phyloP scores from a whole-genome alignment of 2,329 filamentous ascomycete genomes.

The Tolypocladium pustulatum region DNA sequence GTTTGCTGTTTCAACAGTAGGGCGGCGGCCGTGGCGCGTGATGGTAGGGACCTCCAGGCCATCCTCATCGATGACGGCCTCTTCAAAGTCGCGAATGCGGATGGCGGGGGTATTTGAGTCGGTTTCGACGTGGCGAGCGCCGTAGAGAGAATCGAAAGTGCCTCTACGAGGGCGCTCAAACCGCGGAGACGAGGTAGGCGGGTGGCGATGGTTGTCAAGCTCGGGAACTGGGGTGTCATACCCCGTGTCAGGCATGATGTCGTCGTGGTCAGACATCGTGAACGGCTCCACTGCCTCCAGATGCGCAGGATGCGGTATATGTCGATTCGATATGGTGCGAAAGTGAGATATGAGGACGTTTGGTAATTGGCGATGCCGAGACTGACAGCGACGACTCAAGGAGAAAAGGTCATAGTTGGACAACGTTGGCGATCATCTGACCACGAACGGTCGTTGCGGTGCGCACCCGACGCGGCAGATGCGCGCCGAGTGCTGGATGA shows the following conservation, averaged over 20 bases:
- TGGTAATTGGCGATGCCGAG: neutral
- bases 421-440: constrained; percentile 4
- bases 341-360: constrained; percentile 2
- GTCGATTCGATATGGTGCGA: too few species aligned
- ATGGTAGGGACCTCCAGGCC: constrained; percentile 42
- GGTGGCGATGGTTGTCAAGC: constrained; percentile 78
- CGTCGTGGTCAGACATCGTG: constrained; percentile 58
- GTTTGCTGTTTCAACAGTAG: constrained; percentile 43
- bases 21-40: constrained; percentile 37
- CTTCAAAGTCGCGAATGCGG: constrained; percentile 70
- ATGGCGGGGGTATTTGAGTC: constrained; percentile 26
- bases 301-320: neutral
- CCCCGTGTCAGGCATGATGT: constrained; percentile 46
- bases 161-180: constrained; percentile 54
- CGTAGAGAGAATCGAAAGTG: constrained; percentile 62
- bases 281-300: neutral
- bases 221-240: constrained; percentile 68
- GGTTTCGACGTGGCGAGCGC: constrained; percentile 34
- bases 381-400: constrained; percentile 10
- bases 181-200: constrained; percentile 49
- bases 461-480: constrained; percentile 24
- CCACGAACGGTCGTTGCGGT: constrained; percentile 3
- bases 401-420: constrained; percentile 18
- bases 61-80: constrained; percentile 68
- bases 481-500: constrained; percentile 23